Base-by-base conservation (phyloP, 495 filamentous ascomycete species). In the Xylaria intraflava region DNA sequence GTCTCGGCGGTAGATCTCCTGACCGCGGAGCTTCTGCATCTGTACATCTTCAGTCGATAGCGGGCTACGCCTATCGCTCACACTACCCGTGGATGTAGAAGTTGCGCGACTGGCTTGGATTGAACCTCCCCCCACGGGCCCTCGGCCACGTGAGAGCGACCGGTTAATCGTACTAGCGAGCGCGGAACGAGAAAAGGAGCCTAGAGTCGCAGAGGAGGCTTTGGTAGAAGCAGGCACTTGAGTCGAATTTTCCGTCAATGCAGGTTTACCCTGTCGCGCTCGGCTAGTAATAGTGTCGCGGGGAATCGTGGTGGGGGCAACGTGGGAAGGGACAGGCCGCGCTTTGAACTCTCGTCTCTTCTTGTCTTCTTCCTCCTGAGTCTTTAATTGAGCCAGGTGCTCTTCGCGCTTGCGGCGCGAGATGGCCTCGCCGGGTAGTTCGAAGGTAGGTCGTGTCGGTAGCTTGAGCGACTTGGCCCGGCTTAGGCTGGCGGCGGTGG, bases 371-470 rank as follows among this genome's bases (percentile, higher is more conserved):
- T 83, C 81, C 55, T 83, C 80, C 60, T 81, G 76, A 3, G 76
- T 72, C 55, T 76, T 80, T 43, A 81, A 65, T 45, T 80, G 78
- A 47, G 84, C 83, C 60, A 89, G 86, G 22, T 73, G 76, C 46
- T 81, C 77, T 58, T 85, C 86, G 61, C 79, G 78, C 52, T 87
- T 81, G 47, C 80, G 82, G 8, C 81, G 82, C 20, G 86, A 84
- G 29, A 89, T 72, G 23, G 83, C 86, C 51, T 89, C 87, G 29
- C 87, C 85, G 0, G 86, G 84, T 20, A 91, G 74, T 61, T 85
- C 80, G 63, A 89, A 91, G 16, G 70, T 79, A 10, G 87, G 69
- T 27, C 71, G 76, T 5, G 84, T 87, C 9, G 78, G 78, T 7
- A 76, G 64, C 58, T 83, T 87, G 26, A 66, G 74, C 0, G 84